These are phyloP conservation scores for Pinus taeda DNA, from an alignment of 75 land plant genomes.

Conservation along the genomic window DNA sequence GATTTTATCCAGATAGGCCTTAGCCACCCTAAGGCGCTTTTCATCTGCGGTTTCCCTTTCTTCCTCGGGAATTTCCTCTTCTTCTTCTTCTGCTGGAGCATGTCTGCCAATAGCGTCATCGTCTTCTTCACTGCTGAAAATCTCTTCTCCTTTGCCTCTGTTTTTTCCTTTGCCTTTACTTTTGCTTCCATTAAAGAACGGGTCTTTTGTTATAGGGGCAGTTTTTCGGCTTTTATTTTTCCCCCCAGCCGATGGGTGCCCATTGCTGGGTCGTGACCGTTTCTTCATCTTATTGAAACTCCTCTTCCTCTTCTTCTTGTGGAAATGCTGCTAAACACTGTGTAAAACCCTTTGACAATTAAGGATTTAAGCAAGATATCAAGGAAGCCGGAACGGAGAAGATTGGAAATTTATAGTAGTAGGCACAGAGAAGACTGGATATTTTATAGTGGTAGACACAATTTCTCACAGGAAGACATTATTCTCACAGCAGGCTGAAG, in stretches of 20 bases:
- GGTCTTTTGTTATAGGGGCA: neutral
- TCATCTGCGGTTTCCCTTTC: conserved; percentile 60
- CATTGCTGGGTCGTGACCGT: neutral
- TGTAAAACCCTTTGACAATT: too few relatives aligned
- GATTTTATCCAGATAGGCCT: conserved; percentile 43
- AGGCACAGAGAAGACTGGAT: too few relatives aligned
- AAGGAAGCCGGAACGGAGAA: too few relatives aligned
- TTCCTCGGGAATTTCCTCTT: neutral
- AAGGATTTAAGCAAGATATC: too few relatives aligned
- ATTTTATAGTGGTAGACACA: too few relatives aligned
- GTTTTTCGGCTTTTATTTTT: neutral
- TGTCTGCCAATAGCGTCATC: conserved; percentile 12
- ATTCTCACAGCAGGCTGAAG: too few relatives aligned
- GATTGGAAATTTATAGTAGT: too few relatives aligned
- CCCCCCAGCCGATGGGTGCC: neutral
- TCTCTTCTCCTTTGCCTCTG: conserved; percentile 24
- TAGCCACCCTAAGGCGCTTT: conserved; percentile 61
- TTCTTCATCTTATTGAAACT: neutral
- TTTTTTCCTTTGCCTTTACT: conserved; percentile 15
- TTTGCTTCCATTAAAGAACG: neutral
- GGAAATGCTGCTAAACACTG: too few relatives aligned
- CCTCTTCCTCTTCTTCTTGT: too few relatives aligned
- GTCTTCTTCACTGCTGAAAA: conserved; percentile 20
- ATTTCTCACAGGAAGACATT: too few relatives aligned
- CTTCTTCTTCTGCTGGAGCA: conserved; percentile 23